Evolutionary conservation across 805 yeast genomes (phyloP), one percentile per base, ranked within the genome.

Genomic region (Barnettozyma salicaria): DNA sequence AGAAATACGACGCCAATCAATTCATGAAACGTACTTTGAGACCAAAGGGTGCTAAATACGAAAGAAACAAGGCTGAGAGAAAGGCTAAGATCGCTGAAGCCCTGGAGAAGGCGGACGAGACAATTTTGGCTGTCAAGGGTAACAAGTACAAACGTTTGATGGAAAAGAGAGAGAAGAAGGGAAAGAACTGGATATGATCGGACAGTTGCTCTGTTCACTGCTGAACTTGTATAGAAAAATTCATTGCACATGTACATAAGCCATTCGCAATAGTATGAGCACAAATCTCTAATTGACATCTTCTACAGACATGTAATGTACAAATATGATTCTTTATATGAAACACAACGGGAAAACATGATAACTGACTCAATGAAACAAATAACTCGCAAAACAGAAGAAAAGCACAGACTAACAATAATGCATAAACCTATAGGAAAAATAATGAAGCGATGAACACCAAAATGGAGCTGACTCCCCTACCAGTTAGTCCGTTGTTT

Each of bases 1-100:
- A 85, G 45, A 86, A 84, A 60, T 83, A 80, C 60, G 68, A 72
- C 30, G 67, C 72, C 43, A 80, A 82, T 65, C 71, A 71, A 53
- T 72, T 79, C 60, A 72, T 85, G 76, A 76, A 73, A 52, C 95
- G 96, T 60, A 84, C 84, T 19, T 58, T 76, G 53, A 65, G 64
- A 54, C 94, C 87, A 52, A 86, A 86, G 74, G 84, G 87, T 30
- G 81, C 78, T 49, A 80, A 79, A 62, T 76, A 87, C 72, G 95
- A 88, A 60, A 72, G 87, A 58, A 72, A 70, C 30, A 68, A 69
- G 41, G 76, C 67, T 10, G 76, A 62, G 17, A 79, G 86, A 59
- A 64, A 74, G 59, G 66, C 65, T 43, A 73, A 70, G 50, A 78
- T 84, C 59, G 66, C 65, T 23, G 78, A 74, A 33, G 96, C 92